Conservation (phyloP, 2,329 filamentous ascomycete genomes). For the Beauveria sp. region DNA sequence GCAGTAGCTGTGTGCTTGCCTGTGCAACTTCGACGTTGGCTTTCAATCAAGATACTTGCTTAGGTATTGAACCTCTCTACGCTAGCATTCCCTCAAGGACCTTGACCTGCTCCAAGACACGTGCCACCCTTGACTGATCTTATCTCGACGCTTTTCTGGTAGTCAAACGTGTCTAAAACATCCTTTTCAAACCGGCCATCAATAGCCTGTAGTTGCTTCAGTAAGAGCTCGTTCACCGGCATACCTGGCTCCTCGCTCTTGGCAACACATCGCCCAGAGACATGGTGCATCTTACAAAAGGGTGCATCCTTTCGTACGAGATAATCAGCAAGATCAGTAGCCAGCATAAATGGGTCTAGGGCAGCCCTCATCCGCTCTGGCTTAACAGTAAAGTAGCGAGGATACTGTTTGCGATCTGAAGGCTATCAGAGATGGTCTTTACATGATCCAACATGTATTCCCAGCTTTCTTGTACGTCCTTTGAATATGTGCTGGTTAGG, state of each 20-base stretch:
- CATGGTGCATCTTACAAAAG: conserved; percentile 75
- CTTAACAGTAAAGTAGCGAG: conserved; percentile 63
- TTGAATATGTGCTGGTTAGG: conserved; percentile 68
- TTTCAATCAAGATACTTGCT: no score
- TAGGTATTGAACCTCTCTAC: not conserved
- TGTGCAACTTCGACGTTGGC: no score
- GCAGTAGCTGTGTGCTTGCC: no score
- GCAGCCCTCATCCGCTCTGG: conserved; percentile 73
- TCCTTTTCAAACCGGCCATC: conserved; percentile 65
- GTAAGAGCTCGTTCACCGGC: conserved; percentile 62
- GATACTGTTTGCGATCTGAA: conserved; percentile 76
- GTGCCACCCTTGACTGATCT: conserved; percentile 67
- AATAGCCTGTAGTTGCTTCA: conserved; percentile 59
- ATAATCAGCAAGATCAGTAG: conserved; percentile 60
- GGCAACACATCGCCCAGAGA: conserved; percentile 63
- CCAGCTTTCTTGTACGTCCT: conserved; percentile 76
- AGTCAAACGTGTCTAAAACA: conserved; percentile 65
- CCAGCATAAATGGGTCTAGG: conserved; percentile 76
- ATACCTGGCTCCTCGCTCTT: conserved; percentile 56
- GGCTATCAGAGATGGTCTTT: conserved; percentile 72
- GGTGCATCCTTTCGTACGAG: conserved; percentile 60
- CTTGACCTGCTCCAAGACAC: conserved; percentile 55
- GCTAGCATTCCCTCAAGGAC: conserved; percentile 30
- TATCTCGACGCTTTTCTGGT: conserved; percentile 71
- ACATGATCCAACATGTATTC: conserved; percentile 81